Conservation (phyloP, 2,329 filamentous ascomycete genomes). For the Fusarium sp. region DNA sequence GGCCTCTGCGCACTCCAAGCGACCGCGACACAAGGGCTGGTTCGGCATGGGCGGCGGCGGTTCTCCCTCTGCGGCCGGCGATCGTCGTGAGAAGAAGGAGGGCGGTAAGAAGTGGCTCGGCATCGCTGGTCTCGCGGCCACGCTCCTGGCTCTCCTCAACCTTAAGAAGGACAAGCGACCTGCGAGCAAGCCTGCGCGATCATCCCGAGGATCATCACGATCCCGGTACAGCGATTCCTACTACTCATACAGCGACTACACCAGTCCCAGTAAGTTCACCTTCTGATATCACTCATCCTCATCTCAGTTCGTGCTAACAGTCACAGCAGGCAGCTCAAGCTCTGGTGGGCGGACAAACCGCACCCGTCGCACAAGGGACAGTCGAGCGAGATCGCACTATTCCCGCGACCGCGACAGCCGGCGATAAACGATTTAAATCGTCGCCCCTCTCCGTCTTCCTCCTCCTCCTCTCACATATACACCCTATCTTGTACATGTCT, state of each 20-base stretch:
- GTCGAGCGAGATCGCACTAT: conserved; percentile 50
- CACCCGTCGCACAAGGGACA: conserved; percentile 49
- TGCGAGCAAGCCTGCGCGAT: conserved; percentile 52
- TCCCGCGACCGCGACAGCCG: conserved; percentile 45
- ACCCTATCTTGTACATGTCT: conserved; percentile 42
- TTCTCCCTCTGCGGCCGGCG: conserved; percentile 51
- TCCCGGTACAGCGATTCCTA: conserved; percentile 65
- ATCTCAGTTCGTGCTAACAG: conserved; percentile 33
- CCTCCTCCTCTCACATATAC: conserved; percentile 24
- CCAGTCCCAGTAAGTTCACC: conserved; percentile 62
- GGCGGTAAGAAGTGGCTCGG: conserved; percentile 64
- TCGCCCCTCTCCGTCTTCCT: conserved; percentile 11
- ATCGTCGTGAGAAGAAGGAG: conserved; percentile 59
- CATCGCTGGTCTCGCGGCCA: conserved; percentile 62
- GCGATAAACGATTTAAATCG: conserved; percentile 25
- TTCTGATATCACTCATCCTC: background rate
- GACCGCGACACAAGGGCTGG: conserved; percentile 67
- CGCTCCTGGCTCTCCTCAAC: conserved; percentile 65
- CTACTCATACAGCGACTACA: conserved; percentile 63
- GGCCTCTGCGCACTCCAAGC: conserved; percentile 56
- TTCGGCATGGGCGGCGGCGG: conserved; percentile 62
- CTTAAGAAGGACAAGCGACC: conserved; percentile 63
- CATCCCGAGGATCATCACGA: conserved; percentile 56
- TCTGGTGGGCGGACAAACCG: conserved; percentile 57
- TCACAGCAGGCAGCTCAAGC: conserved; percentile 57